Base-by-base conservation (phyloP, 805 yeast genomes). In the Isabelozyma heimii region DNA sequence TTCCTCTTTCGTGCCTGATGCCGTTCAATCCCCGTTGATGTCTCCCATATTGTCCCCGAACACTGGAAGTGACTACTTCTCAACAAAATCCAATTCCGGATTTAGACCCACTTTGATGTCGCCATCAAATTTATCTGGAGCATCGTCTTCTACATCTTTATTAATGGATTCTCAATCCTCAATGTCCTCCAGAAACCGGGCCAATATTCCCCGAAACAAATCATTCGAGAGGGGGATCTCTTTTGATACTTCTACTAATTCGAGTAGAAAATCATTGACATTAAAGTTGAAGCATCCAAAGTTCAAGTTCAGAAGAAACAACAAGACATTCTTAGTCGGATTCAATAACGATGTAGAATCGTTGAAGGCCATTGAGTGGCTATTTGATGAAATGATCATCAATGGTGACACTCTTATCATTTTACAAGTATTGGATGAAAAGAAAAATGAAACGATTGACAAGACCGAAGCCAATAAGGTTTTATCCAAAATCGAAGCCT, bases 391-490 rank as follows among this genome's bases (percentile, higher is more conserved):
- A 53, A 64, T 74, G 70, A 63, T 71, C 10, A 60, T 72, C 26
- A 60, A 70, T 58, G 79, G 79, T 12, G 79, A 74, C 53, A 72
- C 79, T 13, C 59, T 74, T 12, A 61, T 74, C 10, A 65, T 73
- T 6, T 55, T 74, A 13, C 76, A 72, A 48, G 79, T 73, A 5
- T 56, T 73, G 48, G 76, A 72, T 50, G 75, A 69, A 41, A 72
- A 69, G 51, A 40, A 49, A 12, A 48, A 59, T 51, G 53, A 50
- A 20, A 38, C 42, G 3, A 69, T 73, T 13, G 71, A 74, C 54
- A 63, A 59, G 37, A 44, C 44, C 2, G 48, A 53, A 27, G 75
- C 75, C 8, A 60, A 69, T 37, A 43, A 46, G 35, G 59, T 60
- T 14, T 51, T 74, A 27, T 58, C 53, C 24, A 63, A 59, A 47